Evolutionary conservation across 2,329 filamentous ascomycete species (phyloP).

Genomic region (Talaromyces sp.): DNA sequence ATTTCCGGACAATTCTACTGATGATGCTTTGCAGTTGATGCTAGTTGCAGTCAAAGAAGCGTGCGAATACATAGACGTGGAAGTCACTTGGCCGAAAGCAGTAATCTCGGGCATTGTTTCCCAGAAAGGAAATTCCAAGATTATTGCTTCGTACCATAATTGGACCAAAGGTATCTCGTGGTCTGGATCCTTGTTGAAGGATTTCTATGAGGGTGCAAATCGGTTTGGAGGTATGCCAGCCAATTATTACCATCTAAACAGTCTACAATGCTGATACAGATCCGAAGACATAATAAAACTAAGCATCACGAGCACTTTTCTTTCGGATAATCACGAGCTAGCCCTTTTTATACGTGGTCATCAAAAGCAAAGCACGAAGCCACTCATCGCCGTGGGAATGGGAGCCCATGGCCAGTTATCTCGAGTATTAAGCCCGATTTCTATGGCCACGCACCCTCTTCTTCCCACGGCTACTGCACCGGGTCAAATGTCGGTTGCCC

Average conservation of each 20-base stretch:
- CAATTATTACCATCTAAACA: background rate
- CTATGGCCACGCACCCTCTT: slow-evolving; percentile 1
- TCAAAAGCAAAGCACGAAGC: background rate
- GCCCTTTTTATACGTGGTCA: slow-evolving; percentile 2
- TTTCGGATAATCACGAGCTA: background rate
- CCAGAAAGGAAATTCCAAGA: background rate
- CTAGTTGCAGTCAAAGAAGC: background rate
- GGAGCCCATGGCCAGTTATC: background rate
- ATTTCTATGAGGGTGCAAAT: background rate
- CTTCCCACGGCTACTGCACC: background rate
- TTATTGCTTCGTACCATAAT: slow-evolving; percentile 1
- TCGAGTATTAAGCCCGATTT: slow-evolving; percentile 1
- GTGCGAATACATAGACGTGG: slow-evolving; percentile 3
- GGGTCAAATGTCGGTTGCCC: background rate
- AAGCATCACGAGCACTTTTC: background rate
- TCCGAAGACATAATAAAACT: background rate
- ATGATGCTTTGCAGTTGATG: slow-evolving; percentile 1
- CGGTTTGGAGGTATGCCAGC: background rate
- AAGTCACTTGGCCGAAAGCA: background rate
- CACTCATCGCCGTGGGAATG: slow-evolving; percentile 2
- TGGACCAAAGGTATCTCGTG: background rate
- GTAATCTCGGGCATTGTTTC: background rate
- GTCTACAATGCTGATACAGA: background rate
- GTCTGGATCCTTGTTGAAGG: background rate
- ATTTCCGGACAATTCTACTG: background rate